These are phyloP conservation scores for Mycotypha africana DNA, from an alignment of 371 early-diverging fungal species.

Conservation along the genomic window DNA sequence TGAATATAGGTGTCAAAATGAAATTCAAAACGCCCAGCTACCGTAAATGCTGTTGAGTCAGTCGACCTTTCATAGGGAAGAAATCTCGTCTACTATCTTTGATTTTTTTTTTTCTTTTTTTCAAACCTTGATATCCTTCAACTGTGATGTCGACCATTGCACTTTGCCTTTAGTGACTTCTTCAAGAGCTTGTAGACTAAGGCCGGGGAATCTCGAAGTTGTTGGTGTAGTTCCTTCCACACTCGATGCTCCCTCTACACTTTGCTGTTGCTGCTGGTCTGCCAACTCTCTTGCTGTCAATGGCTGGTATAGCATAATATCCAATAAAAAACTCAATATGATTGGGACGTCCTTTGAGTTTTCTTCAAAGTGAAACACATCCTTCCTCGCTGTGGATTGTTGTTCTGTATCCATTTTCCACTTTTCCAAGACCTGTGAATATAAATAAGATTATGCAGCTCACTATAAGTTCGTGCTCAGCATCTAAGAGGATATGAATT, in stretches of 20 bases:
- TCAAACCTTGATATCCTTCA: conserved; percentile 37
- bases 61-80: neutral
- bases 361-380: conserved; percentile 51
- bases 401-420: conserved; percentile 48
- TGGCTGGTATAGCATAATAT: conserved; percentile 65
- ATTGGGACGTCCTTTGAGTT: conserved; percentile 50
- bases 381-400: conserved; percentile 35
- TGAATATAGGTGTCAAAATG: conserved; percentile 35
- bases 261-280: conserved; percentile 5
- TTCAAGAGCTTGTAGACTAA: conserved; percentile 50
- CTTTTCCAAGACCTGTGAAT: conserved; percentile 40
- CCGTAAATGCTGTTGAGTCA: neutral
- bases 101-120: neutral
- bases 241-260: no score
- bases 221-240: no score
- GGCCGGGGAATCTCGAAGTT: conserved; percentile 15
- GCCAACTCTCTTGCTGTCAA: conserved; percentile 17
- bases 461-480: no score
- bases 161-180: conserved; percentile 62
- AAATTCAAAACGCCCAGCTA: conserved; percentile 39
- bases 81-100: no score
- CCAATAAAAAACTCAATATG: conserved; percentile 54
- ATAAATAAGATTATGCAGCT: neutral
- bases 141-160: conserved; percentile 46
- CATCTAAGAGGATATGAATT: neutral